Conservation (phyloP, 495 filamentous ascomycete species). For the Cairneyella variabilis region DNA sequence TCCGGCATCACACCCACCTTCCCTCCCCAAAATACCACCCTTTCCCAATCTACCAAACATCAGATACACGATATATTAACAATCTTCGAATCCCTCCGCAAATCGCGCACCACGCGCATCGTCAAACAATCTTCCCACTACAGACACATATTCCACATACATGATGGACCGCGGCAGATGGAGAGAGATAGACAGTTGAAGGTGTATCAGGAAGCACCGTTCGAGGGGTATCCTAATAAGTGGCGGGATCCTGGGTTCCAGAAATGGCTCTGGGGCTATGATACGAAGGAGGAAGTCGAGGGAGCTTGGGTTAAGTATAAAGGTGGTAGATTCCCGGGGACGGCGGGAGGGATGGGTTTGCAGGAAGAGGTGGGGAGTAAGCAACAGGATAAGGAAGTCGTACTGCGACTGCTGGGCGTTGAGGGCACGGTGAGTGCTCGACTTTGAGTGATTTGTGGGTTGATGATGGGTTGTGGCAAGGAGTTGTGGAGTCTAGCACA, state of each 20-base stretch:
- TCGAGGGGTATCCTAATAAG: slow-evolving; percentile 43
- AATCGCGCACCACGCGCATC: slow-evolving; percentile 47
- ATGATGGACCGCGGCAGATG: slow-evolving; percentile 44
- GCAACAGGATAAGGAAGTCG: too few species aligned
- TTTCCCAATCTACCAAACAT: too few species aligned
- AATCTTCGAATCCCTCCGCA: slow-evolving; percentile 50
- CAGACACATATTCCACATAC: slow-evolving; percentile 51
- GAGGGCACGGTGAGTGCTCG: too few species aligned
- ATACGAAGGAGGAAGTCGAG: slow-evolving; percentile 47
- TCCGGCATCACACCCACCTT: slow-evolving; percentile 33
- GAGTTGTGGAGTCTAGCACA: too few species aligned
- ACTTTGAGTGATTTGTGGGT: too few species aligned
- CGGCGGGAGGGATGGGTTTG: too few species aligned
- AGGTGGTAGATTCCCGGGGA: too few species aligned
- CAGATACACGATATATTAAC: slow-evolving; percentile 41
- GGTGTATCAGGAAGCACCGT: slow-evolving; percentile 33
- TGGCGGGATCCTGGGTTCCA: slow-evolving; percentile 51
- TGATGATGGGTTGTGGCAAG: too few species aligned
- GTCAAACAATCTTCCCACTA: slow-evolving; percentile 46
- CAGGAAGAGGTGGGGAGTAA: too few species aligned
- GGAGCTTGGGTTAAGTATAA: slow-evolving; percentile 32
- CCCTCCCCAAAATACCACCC: too few species aligned
- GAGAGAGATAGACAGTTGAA: slow-evolving; percentile 43
- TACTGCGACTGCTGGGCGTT: too few species aligned
- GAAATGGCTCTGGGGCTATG: slow-evolving; percentile 51